Percentiles rank a stretch among this genome's conserved stretches.
phyloP scores from a whole-genome alignment of 495 filamentous ascomycete species.

The Penicillium chermesinum region DNA sequence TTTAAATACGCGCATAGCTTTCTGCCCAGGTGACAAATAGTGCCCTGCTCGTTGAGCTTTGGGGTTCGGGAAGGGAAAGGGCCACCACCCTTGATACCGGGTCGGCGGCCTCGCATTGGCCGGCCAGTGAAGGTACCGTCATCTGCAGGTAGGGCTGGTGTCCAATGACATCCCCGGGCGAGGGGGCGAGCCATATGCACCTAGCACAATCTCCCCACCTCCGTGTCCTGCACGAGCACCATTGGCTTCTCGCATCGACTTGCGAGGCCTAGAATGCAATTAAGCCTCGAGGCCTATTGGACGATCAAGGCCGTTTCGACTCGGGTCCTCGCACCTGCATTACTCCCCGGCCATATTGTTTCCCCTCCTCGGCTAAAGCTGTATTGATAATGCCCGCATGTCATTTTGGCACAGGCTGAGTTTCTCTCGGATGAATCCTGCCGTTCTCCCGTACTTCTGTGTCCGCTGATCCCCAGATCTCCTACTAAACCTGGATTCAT shows the following conservation, averaged over 20 bases:
- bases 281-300: slow-evolving; percentile 17
- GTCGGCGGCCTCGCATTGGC: slow-evolving; percentile 31
- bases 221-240: slow-evolving; percentile 11
- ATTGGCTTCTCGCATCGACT: slow-evolving; percentile 18
- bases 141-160: slow-evolving; percentile 20
- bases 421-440: not conserved
- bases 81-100: slow-evolving; percentile 13
- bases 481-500: not conserved
- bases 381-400: not conserved
- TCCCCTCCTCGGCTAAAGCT: slow-evolving; percentile 6
- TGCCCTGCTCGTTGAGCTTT: slow-evolving; percentile 17
- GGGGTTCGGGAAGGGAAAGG: slow-evolving; percentile 29
- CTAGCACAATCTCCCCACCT: slow-evolving; percentile 25
- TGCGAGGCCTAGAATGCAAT: slow-evolving; percentile 6
- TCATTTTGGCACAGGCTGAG: slow-evolving; percentile 7
- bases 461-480: slow-evolving; percentile 1
- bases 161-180: slow-evolving; percentile 29
- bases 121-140: slow-evolving; percentile 18
- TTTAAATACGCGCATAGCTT: slow-evolving; percentile 24
- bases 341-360: slow-evolving; percentile 17
- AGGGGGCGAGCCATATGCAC: slow-evolving; percentile 31
- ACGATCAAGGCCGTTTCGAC: slow-evolving; percentile 14
- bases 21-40: slow-evolving; percentile 37
- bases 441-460: not conserved
- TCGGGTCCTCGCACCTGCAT: slow-evolving; percentile 31